These are phyloP conservation scores for Trametes pubescens DNA, from an alignment of 1,284 basidiomycete species.

Conservation along the genomic window DNA sequence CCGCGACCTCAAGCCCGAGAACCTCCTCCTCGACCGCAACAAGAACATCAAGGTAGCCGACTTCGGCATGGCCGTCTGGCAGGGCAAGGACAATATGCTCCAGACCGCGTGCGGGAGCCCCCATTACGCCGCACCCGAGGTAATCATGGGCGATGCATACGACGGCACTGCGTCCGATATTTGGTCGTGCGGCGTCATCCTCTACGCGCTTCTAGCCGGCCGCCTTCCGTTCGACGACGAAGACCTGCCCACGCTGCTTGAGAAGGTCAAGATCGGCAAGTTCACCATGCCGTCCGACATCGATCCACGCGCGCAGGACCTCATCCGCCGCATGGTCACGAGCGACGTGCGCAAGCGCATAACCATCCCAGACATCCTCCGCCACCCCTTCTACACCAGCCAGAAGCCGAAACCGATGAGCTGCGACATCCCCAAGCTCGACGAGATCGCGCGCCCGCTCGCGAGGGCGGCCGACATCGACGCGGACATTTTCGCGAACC, in stretches of 20 bases:
- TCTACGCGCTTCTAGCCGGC: constrained; percentile 93
- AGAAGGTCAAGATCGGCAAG: constrained; percentile 85
- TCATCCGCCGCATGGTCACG: constrained; percentile 89
- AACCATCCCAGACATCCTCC: constrained; percentile 87
- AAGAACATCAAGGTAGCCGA: constrained; percentile 97
- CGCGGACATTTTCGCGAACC: constrained; percentile 88
- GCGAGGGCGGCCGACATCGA: constrained; percentile 75
- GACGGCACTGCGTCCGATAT: constrained; percentile 93
- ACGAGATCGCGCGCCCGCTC: constrained; percentile 75
- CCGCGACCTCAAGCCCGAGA: constrained; percentile 97
- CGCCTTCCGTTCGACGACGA: constrained; percentile 94
- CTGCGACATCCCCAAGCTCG: constrained; percentile 69
- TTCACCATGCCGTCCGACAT: constrained; percentile 89
- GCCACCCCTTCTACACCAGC: constrained; percentile 90
- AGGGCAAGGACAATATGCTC: constrained; percentile 72
- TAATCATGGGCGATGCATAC: constrained; percentile 87
- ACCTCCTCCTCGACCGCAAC: constrained; percentile 86
- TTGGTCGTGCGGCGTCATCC: constrained; percentile 98
- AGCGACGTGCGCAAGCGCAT: constrained; percentile 87
- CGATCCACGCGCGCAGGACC: constrained; percentile 79
- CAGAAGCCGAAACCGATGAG: constrained; percentile 59
- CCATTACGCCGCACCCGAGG: constrained; percentile 98
- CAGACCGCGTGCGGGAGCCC: constrained; percentile 95
- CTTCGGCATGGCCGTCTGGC: constrained; percentile 99
- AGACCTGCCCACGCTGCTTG: constrained; percentile 77